Evolutionary conservation across 495 filamentous ascomycete genomes (phyloP).

Genomic region (Daldinia decipiens): DNA sequence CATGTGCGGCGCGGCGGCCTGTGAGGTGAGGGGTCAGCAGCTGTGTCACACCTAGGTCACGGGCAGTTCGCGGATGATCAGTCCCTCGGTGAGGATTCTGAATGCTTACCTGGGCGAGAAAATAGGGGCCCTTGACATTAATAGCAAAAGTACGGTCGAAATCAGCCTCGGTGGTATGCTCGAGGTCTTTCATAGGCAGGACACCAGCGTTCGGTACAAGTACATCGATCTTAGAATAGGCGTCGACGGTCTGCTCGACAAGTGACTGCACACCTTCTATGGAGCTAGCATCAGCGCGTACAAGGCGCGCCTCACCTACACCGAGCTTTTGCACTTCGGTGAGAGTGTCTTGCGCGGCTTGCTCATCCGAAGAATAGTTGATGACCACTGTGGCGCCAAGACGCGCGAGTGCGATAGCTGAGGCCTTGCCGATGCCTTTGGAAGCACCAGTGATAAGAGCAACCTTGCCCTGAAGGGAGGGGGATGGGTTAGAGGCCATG

Average conservation of each 20-base stretch:
- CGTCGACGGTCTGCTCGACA: constrained; percentile 66
- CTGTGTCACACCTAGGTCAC: not conserved
- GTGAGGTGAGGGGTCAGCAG: constrained; percentile 13
- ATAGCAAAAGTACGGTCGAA: constrained; percentile 66
- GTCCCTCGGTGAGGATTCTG: not conserved
- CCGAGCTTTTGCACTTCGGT: constrained; percentile 57
- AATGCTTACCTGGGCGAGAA: constrained; percentile 56
- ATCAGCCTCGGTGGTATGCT: constrained; percentile 65
- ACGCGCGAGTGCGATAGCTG: constrained; percentile 62
- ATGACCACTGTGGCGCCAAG: constrained; percentile 72
- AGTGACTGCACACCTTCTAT: constrained; percentile 69
- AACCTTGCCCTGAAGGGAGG: constrained; percentile 65
- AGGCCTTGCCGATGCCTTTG: constrained; percentile 73
- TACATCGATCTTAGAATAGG: constrained; percentile 74
- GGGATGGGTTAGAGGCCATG: constrained; percentile 19
- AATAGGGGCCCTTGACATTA: constrained; percentile 77
- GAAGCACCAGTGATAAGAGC: constrained; percentile 73
- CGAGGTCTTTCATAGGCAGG: constrained; percentile 64
- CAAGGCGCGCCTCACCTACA: constrained; percentile 59
- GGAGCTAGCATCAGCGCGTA: constrained; percentile 72
- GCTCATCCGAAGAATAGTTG: constrained; percentile 66
- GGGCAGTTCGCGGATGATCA: not conserved
- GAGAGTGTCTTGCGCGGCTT: constrained; percentile 66
- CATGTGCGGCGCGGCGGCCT: constrained; percentile 74
- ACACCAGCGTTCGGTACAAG: constrained; percentile 70